These are phyloP conservation scores for Plasmodium yoelii DNA, from an alignment of 169 alveolate species.

Conservation along the genomic window DNA sequence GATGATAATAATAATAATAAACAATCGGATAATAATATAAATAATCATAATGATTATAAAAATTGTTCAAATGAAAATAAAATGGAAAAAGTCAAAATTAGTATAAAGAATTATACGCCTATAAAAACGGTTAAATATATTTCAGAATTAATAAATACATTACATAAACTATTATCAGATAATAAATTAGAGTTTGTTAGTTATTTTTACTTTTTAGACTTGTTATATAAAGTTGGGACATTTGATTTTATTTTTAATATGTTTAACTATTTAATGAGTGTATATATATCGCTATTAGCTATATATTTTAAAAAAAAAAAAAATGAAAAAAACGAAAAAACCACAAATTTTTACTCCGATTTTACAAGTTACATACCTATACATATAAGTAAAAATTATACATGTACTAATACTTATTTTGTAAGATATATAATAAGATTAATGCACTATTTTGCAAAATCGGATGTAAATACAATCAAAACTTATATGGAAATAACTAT, in stretches of 20 bases:
- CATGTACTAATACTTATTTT: slow-evolving; percentile 74
- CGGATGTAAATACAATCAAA: slow-evolving; percentile 25
- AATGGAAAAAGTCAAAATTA: slow-evolving; percentile 14
- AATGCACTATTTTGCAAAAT: slow-evolving; percentile 34
- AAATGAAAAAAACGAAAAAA: neutral
- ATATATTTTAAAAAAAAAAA: slow-evolving; percentile 47
- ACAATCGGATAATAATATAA: too few species aligned
- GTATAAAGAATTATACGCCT: slow-evolving; percentile 60
- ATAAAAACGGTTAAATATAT: slow-evolving; percentile 71
- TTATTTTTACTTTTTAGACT: slow-evolving; percentile 70
- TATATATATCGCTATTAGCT: slow-evolving; percentile 57
- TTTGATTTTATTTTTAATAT: slow-evolving; percentile 74
- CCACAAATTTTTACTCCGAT: neutral
- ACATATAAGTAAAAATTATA: slow-evolving; percentile 72
- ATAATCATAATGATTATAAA: neutral
- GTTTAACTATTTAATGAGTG: slow-evolving; percentile 77
- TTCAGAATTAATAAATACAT: slow-evolving; percentile 58
- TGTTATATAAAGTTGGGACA: slow-evolving; percentile 73
- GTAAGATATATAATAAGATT: slow-evolving; percentile 55
- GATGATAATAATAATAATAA: too few species aligned
- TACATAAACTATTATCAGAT: slow-evolving; percentile 67
- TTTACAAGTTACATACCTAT: slow-evolving; percentile 63
- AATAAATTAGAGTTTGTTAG: slow-evolving; percentile 59
- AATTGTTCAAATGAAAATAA: neutral
- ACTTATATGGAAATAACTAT: slow-evolving; percentile 54